Evolutionary conservation across 805 yeast genomes (phyloP).

Genomic region (Sungouiozyma ichnusensis): DNA sequence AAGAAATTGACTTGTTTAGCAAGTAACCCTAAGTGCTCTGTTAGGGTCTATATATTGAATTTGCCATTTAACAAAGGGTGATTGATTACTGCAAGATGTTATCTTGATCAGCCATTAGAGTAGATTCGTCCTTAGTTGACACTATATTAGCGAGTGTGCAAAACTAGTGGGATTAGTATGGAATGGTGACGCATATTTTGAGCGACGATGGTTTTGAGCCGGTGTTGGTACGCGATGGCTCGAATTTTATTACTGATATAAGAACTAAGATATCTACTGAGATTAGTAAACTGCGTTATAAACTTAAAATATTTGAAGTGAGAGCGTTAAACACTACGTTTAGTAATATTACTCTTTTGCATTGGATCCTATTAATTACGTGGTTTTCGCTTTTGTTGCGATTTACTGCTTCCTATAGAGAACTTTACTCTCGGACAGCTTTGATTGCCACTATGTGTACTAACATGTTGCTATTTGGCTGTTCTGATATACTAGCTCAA

Average conservation of each 20-base stretch:
- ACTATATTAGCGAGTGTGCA: background rate
- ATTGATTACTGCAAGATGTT: too few relatives aligned
- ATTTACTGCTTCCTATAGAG: slow-evolving; percentile 48
- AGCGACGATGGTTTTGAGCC: slow-evolving; percentile 11
- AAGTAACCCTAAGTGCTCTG: too few relatives aligned
- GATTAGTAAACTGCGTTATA: background rate
- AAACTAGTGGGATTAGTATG: background rate
- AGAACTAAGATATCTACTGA: background rate
- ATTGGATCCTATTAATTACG: slow-evolving; percentile 40
- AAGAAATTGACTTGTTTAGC: too few relatives aligned
- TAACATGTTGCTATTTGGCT: slow-evolving; percentile 71
- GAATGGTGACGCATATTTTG: background rate
- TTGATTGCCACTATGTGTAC: slow-evolving; percentile 72
- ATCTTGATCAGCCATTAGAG: too few relatives aligned
- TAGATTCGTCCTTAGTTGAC: too few relatives aligned
- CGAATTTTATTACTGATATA: background rate
- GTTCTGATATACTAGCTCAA: slow-evolving; percentile 90
- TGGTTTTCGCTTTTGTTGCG: slow-evolving; percentile 42
- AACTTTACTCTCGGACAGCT: slow-evolving; percentile 52
- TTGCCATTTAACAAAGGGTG: too few relatives aligned
- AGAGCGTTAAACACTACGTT: slow-evolving; percentile 12
- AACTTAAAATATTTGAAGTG: background rate
- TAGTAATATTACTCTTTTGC: slow-evolving; percentile 44
- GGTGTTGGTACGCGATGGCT: slow-evolving; percentile 4
- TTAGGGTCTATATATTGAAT: too few relatives aligned